phyloP scores from a whole-genome alignment of 192 early-diverging fungal species.

The Backusella psychrophila region DNA sequence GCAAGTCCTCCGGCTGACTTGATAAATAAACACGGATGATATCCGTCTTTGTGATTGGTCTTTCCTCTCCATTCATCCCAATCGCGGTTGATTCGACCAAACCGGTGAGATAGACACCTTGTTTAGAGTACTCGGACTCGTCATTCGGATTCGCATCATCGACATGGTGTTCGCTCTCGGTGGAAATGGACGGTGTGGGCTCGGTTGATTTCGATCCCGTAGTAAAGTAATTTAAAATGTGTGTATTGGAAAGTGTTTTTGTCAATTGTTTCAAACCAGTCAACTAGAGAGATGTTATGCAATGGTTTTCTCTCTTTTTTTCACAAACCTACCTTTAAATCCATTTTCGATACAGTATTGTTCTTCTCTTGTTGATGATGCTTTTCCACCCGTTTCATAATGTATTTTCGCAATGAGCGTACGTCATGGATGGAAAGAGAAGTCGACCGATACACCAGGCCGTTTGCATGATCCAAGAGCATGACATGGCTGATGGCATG shows the following conservation, averaged over 20 bases:
- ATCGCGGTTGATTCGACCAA: conserved; percentile 12
- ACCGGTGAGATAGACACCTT: conserved; percentile 36
- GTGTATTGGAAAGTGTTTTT: conserved; percentile 28
- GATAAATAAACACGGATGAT: conserved; percentile 28
- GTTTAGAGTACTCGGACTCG: background rate
- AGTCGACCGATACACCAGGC: conserved; percentile 28
- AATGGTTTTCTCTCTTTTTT: background rate
- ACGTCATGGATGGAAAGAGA: conserved; percentile 23
- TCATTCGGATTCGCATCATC: background rate
- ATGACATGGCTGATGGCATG: conserved; percentile 18
- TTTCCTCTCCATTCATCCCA: conserved; percentile 29
- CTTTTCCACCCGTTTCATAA: conserved; percentile 21
- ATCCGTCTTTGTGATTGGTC: conserved; percentile 14
- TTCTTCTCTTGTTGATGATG: conserved; percentile 1
- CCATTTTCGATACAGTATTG: conserved; percentile 6
- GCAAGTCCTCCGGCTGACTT: background rate
- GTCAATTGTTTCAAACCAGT: conserved; percentile 13
- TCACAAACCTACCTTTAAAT: conserved; percentile 4
- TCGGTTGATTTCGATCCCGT: conserved; percentile 8
- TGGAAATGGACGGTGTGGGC: background rate
- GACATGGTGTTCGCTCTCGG: background rate
- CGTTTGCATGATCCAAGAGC: conserved; percentile 24
- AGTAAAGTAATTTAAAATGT: conserved; percentile 26
- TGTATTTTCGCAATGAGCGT: conserved; percentile 23
- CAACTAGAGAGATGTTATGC: background rate